Evolutionary conservation across 2,329 filamentous ascomycete species (phyloP).

Genomic region (Curvularia sp.): DNA sequence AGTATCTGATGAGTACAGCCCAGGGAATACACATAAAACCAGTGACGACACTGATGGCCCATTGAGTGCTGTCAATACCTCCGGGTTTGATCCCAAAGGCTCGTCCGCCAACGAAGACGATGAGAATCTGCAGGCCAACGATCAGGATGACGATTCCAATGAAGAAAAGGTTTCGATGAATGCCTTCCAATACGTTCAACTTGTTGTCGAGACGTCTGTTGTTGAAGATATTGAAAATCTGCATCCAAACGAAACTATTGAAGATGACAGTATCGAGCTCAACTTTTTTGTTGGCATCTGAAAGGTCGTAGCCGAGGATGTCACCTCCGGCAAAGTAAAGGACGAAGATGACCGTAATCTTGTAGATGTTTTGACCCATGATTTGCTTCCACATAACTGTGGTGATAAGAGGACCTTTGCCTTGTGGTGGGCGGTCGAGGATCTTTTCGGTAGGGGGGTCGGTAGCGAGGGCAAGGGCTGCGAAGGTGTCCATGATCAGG

Average conservation of each 20-base stretch:
- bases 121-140: slow-evolving; percentile 63
- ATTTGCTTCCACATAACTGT: slow-evolving; percentile 70
- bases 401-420: slow-evolving; percentile 80
- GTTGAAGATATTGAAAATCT: slow-evolving; percentile 75
- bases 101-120: slow-evolving; percentile 64
- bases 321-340: slow-evolving; percentile 67
- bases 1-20: slow-evolving; percentile 58
- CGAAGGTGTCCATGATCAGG: slow-evolving; percentile 92
- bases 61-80: slow-evolving; percentile 63
- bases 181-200: slow-evolving; percentile 67
- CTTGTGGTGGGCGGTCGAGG: slow-evolving; percentile 86
- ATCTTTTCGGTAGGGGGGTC: slow-evolving; percentile 95
- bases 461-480: slow-evolving; percentile 93
- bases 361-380: slow-evolving; percentile 66
- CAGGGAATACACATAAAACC: slow-evolving; percentile 61
- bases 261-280: slow-evolving; percentile 69
- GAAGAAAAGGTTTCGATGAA: slow-evolving; percentile 65
- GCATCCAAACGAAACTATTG: slow-evolving; percentile 76
- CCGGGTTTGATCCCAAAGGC: slow-evolving; percentile 61
- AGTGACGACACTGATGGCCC: slow-evolving; percentile 62
- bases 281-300: slow-evolving; percentile 45
- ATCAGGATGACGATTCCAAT: slow-evolving; percentile 64
- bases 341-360: slow-evolving; percentile 64
- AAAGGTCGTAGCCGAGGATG: slow-evolving; percentile 62
- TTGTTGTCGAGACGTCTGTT: slow-evolving; percentile 68